A percentile compares a stretch with the other conserved stretches of the same genome.
These are phyloP conservation scores for Mycena rosella DNA, from an alignment of 768 basidiomycete genomes.

Conservation along the genomic window DNA sequence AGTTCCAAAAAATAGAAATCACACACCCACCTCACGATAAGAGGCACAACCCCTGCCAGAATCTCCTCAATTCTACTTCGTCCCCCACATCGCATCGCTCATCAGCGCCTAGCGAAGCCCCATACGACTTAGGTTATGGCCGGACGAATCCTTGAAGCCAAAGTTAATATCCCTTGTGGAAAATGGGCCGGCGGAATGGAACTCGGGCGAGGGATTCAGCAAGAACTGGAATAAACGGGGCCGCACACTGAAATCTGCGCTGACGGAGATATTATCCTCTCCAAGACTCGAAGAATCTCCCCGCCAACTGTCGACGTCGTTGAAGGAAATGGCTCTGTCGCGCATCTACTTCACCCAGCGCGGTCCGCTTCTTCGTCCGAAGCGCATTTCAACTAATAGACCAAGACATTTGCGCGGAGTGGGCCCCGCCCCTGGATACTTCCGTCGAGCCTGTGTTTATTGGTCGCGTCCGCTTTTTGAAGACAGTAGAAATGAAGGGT, in stretches of 20 bases:
- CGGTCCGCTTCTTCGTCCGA: background rate
- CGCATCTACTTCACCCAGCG: conserved; percentile 1
- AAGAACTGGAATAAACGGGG: conserved; percentile 15
- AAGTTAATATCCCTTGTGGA: conserved; percentile 18
- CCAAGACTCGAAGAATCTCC: conserved; percentile 8
- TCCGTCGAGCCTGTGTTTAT: too few relatives aligned
- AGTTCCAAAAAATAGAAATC: conserved; percentile 10
- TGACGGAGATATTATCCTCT: conserved; percentile 7
- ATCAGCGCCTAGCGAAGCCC: background rate
- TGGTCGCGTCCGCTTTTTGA: conserved; percentile 5
- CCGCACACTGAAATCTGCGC: background rate
- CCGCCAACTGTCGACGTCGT: background rate
- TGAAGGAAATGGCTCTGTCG: conserved; percentile 13
- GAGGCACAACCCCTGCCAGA: background rate
- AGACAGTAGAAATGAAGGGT: conserved; percentile 7
- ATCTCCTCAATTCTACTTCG: background rate
- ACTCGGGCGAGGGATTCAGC: background rate
- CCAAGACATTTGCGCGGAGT: too few relatives aligned
- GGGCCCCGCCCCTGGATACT: too few relatives aligned
- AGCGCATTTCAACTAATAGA: too few relatives aligned
- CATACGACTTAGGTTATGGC: conserved; percentile 3
- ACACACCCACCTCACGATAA: background rate
- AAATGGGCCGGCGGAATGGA: conserved; percentile 4
- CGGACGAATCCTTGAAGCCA: background rate
- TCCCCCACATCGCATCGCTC: conserved; percentile 4